Evolutionary conservation across 345 rosid genomes (phyloP), one percentile per base, ranked within the genome.

Genomic region (Eucalyptus tenuipes): DNA sequence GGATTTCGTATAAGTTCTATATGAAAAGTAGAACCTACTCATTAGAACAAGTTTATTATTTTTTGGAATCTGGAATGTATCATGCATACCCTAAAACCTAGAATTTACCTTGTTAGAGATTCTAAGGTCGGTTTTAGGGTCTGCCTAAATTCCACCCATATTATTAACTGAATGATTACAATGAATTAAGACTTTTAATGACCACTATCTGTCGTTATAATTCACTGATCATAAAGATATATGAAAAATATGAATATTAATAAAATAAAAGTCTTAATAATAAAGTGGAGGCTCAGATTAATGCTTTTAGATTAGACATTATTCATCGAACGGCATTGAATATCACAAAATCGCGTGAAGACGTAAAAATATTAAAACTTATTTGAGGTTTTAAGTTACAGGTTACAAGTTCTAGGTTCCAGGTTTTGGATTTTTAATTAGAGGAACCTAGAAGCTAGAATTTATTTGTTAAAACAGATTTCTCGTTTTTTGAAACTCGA

Each of bases 151-250:
- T 7, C 4, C 57, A 52, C 20, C 3, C 7, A 50, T 50, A 16
- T 50, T 50, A 50, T 50, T 52, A 52, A 52, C 18, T 18, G 10
- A n/a, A n/a, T n/a, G n/a, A n/a, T n/a, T n/a, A n/a, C n/a, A n/a
- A n/a, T n/a, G n/a, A n/a, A n/a, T n/a, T n/a, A 18, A 52, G 7
- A 52, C 0, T 0, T 52, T 52, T 7, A 52, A 52, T 49, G 25
- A 52, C 0, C 2, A 1, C 5, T 0, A 3, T 1, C 20, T 52
- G 57, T 52, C 0, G 0, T 0, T 52, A 52, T 0, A 52, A 52
- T 52, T 20, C 2, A 20, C 2, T 20, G 25, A 20, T 0, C 25
- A 2, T 20, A 20, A 52, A 20, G 5, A 1, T 0, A 52, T 0
- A 52, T 20, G 25, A 10, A 52, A 52, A 52, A 52, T 52, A 52